Evolutionary conservation across 305 asterid genomes (phyloP), one percentile per base, ranked within the genome.

Genomic region (Fraxinus sp.): DNA sequence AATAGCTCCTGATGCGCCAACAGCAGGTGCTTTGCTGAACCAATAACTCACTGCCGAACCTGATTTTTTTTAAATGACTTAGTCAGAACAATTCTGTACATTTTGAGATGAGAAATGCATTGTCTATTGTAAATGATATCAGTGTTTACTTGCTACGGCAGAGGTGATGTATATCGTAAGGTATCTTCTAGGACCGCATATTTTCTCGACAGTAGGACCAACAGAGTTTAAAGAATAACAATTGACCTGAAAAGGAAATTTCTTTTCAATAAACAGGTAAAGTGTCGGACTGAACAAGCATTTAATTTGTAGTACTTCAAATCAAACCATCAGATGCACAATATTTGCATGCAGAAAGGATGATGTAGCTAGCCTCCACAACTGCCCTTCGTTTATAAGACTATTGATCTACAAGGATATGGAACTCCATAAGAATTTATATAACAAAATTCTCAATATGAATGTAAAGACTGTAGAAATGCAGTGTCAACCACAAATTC

Each of bases 1-100:
- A 77, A 94, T 94, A 84, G 99, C 99, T 83, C 99, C 97, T 0
- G 97, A 93, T 85, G 99, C 96, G 77, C 98, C 99, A 79, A 94
- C 97, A 26, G 99, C 92, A 76, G 99, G 93, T 84, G 92, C 89
- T 87, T 88, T 93, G 83, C 89, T 88, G 82, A 93, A 86, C 92
- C 91, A 87, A 87, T 96, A 94, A 83, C 98, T 96, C 96, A 88
- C 87, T 80, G 93, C 87, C 55, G 97, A 88, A 91, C 98, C 98
- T 95, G 91, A 88, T 84, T 59, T 81, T 83, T 10, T 16, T 77
- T 82, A 72, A 84, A 86, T 52, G 83, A 68, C 77, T 76, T 57
- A 80, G 77, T 87, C 55, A 82, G 83, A 85, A 85, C 39, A 77
- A 75, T 73, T 13, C 62, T 77, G 72, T 39, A 79, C 55, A 18